A percentile compares a stretch with the other conserved stretches of the same genome.
Conservation (phyloP, 1,139 yeast genomes). For the Magnusiomyces suaveolens region DNA sequence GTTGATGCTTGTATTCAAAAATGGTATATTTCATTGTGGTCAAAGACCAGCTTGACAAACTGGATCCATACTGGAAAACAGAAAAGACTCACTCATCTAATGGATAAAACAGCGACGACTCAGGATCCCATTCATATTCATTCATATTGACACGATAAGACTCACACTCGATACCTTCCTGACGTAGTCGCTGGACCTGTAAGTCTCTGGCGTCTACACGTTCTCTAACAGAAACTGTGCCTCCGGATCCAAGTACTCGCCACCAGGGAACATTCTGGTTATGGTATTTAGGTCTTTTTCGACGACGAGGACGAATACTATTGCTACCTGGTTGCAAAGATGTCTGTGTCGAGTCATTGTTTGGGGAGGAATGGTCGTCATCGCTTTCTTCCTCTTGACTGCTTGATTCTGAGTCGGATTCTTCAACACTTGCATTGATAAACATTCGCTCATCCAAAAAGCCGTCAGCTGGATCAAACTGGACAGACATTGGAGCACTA, state of each 20-base stretch:
- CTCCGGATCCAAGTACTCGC: conserved; percentile 58
- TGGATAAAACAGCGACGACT: background rate
- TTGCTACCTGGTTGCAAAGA: conserved; percentile 1
- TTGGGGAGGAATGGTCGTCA: conserved; percentile 12
- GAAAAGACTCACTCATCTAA: background rate
- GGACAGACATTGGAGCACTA: background rate
- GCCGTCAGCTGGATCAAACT: conserved; percentile 4
- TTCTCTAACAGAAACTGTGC: conserved; percentile 47
- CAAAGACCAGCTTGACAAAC: background rate
- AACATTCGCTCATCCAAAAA: conserved; percentile 5
- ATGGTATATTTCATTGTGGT: background rate
- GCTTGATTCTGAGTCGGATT: background rate
- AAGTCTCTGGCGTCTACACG: conserved; percentile 33
- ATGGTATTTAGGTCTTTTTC: conserved; percentile 23
- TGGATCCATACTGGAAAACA: no score
- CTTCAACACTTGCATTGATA: conserved; percentile 1
- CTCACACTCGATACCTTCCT: conserved; percentile 41
- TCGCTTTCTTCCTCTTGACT: conserved; percentile 13
- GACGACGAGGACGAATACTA: background rate
- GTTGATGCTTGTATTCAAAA: background rate
- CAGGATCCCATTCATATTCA: conserved; percentile 62
- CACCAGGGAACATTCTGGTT: conserved; percentile 60
- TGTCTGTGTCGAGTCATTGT: background rate
- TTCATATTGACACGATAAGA: conserved; percentile 38
- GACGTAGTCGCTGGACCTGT: conserved; percentile 41